phyloP scores from a whole-genome alignment of 2,329 filamentous ascomycete genomes.

The Fusarium abutilonis region DNA sequence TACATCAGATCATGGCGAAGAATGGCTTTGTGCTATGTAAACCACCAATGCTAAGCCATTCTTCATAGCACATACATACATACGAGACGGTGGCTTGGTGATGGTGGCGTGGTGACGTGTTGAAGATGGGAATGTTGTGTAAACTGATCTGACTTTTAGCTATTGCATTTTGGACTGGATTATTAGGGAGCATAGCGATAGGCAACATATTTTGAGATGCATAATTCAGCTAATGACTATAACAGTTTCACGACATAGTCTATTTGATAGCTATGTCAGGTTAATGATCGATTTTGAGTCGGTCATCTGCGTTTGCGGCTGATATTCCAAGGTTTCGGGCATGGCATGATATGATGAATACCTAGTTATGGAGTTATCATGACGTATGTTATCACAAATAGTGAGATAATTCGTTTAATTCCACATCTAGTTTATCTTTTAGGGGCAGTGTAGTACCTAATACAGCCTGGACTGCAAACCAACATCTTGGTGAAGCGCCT shows the following conservation, averaged over 20 bases:
- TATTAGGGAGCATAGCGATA: slow-evolving; percentile 25
- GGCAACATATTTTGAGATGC: slow-evolving; percentile 5
- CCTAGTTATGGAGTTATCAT: slow-evolving; percentile 16
- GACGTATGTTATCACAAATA: slow-evolving; percentile 23
- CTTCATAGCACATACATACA: slow-evolving; percentile 14
- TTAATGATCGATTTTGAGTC: no score
- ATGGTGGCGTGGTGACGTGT: slow-evolving; percentile 14
- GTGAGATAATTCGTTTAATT: neutral
- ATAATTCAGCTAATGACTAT: neutral
- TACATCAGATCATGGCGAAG: slow-evolving; percentile 34
- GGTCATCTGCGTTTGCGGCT: no score
- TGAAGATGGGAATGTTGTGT: neutral
- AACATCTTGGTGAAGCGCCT: slow-evolving; percentile 7
- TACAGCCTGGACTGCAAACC: slow-evolving; percentile 2
- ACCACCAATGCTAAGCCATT: no score
- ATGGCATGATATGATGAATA: slow-evolving; percentile 28
- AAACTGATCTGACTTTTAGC: slow-evolving; percentile 2
- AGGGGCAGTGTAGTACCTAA: neutral
- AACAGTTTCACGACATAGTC: neutral
- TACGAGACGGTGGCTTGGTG: neutral
- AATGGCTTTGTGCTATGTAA: no score
- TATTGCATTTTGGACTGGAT: neutral
- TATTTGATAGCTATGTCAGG: no score
- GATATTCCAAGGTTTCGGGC: slow-evolving; percentile 2
- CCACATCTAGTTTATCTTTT: neutral